Conservation (phyloP, 179 eudicot genomes). For the Beta macrorhiza region DNA sequence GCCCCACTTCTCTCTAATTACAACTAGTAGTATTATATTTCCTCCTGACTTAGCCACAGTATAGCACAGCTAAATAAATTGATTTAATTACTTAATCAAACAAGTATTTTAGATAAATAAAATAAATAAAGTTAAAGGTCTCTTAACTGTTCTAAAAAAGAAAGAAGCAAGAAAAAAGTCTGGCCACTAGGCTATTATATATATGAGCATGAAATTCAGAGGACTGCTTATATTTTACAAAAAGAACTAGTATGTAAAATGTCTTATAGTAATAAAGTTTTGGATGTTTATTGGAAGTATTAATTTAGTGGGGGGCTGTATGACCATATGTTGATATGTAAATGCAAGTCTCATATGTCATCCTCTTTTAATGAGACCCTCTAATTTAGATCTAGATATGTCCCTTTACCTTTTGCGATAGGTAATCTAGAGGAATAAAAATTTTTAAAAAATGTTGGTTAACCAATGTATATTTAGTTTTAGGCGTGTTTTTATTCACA, state of each 20-base stretch:
- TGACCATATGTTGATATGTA: neutral
- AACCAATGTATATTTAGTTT: too few species aligned
- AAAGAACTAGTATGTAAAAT: constrained; percentile 14
- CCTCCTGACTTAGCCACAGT: constrained; percentile 10
- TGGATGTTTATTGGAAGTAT: constrained; percentile 4
- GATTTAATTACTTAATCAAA: neutral
- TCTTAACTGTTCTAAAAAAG: neutral
- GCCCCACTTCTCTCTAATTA: constrained; percentile 14
- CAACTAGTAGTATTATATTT: neutral
- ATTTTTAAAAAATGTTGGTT: too few species aligned
- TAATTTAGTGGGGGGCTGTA: neutral
- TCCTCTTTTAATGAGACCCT: neutral
- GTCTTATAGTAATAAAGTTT: neutral
- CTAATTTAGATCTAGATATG: neutral
- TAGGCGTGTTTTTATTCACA: too few species aligned
- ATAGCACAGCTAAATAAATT: neutral
- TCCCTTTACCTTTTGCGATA: neutral
- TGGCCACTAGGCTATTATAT: neutral
- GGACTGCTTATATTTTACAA: constrained; percentile 5
- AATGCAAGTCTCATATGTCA: neutral
- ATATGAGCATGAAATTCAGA: constrained; percentile 12
- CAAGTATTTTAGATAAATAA: neutral
- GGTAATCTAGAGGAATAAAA: neutral
- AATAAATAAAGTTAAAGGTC: neutral
- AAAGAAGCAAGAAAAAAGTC: neutral